These are phyloP conservation scores for Colletotrichum salicis DNA, from an alignment of 2,329 filamentous ascomycete species.

Conservation along the genomic window DNA sequence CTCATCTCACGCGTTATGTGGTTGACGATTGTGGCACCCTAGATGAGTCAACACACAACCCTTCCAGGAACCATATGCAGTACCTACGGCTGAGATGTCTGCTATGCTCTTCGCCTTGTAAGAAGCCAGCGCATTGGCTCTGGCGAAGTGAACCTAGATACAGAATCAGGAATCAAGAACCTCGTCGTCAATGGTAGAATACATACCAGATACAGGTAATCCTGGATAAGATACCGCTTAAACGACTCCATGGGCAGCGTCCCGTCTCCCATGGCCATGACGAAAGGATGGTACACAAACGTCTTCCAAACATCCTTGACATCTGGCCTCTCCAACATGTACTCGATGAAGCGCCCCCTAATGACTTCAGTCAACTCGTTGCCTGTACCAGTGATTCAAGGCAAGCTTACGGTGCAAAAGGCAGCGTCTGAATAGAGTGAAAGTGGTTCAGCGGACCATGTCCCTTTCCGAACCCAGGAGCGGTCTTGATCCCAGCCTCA, in stretches of 20 bases:
- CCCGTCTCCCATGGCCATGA: conserved; percentile 79
- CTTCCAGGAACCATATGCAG: conserved; percentile 39
- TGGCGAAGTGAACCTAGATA: conserved; percentile 80
- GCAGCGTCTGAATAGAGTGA: conserved; percentile 74
- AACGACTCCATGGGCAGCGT: conserved; percentile 80
- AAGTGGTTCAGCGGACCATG: conserved; percentile 83
- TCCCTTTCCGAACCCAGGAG: conserved; percentile 71
- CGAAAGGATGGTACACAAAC: conserved; percentile 86
- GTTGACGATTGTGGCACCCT: conserved; percentile 76
- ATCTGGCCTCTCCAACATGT: conserved; percentile 79
- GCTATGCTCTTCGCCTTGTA: conserved; percentile 83
- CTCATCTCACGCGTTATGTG: conserved; percentile 84
- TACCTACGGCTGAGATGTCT: conserved; percentile 75
- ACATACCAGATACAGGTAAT: conserved; percentile 86
- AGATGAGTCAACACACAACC: conserved; percentile 17
- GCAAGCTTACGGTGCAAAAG: conserved; percentile 70
- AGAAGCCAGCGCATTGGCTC: conserved; percentile 84
- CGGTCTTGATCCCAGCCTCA: conserved; percentile 75
- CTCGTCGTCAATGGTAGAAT: not conserved
- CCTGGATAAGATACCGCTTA: conserved; percentile 89
- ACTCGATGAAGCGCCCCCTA: conserved; percentile 84
- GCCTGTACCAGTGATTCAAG: not conserved
- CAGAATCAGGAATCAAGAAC: not conserved
- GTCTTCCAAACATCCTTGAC: conserved; percentile 79
- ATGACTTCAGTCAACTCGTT: conserved; percentile 20